Evolutionary conservation across 164 flowering plant genomes (phyloP).

Genomic region (Liriodendron chinense): DNA sequence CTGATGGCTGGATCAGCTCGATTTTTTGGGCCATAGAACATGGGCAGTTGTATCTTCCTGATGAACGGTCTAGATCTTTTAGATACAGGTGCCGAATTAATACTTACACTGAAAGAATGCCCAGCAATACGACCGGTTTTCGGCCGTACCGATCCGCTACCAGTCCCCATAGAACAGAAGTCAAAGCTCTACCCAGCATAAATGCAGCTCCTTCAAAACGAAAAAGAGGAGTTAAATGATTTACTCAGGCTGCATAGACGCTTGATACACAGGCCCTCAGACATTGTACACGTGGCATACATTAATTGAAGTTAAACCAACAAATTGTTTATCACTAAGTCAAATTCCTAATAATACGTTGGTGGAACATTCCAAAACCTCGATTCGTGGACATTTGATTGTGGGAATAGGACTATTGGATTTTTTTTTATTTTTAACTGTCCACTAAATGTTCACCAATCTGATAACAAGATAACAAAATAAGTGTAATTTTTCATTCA

Average conservation of each 20-base stretch:
- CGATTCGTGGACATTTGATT: too few species aligned
- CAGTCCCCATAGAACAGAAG: conserved; percentile 77
- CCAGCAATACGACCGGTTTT: conserved; percentile 65
- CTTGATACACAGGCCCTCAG: not conserved
- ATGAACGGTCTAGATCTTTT: too few species aligned
- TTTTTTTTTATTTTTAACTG: too few species aligned
- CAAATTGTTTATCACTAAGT: too few species aligned
- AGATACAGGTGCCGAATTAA: too few species aligned
- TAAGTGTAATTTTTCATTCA: too few species aligned
- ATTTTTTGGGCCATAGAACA: not conserved
- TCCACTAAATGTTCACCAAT: too few species aligned
- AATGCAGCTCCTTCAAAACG: conserved; percentile 57
- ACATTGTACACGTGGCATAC: too few species aligned
- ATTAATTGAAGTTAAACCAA: too few species aligned
- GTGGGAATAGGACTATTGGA: too few species aligned
- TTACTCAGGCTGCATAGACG: not conserved
- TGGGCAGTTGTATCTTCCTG: not conserved
- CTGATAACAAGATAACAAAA: too few species aligned
- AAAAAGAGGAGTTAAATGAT: not conserved
- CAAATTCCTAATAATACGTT: not conserved
- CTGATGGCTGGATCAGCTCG: not conserved
- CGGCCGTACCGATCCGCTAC: conserved; percentile 82
- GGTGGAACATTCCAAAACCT: not conserved
- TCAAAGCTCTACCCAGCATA: conserved; percentile 86
- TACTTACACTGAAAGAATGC: conserved; percentile 64